Evolutionary conservation across 2,329 filamentous ascomycete genomes (phyloP), one percentile per base, ranked within the genome.

Genomic region (Eutypa lata): DNA sequence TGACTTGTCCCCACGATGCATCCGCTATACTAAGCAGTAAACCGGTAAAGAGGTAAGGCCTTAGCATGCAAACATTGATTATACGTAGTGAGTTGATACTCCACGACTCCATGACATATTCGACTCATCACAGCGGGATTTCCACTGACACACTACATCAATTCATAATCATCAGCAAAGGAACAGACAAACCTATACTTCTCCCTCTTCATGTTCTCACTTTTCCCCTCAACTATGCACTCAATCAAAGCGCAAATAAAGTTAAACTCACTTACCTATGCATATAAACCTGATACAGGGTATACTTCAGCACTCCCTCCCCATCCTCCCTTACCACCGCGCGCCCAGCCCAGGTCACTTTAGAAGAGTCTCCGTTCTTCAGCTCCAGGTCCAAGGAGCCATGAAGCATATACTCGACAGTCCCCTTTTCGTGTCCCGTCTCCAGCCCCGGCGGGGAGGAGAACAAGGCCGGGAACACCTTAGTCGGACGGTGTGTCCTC

Each of bases 391-490:
- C 56, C 5, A 68, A 59, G 10, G 57, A 54, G 21, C 69, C 69
- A 35, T 61, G 56, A 3, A 71, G 48, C 67, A 68, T 70, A 38
- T 68, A 67, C 62, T 76, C 74, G 40, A 62, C 59, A 48, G 56
- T 62, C 8, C 49, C 53, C 35, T 26, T 47, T 11, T 18, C 40
- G 19, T 45, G 50, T 7, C 38, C 50, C 40, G 60, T n/a, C 57
- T 40, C 21, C 21, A 31, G 16, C 21, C 22, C 33, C 47, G 33
- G 3, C 19, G 40, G 21, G 18, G 21, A 42, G 31, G 21, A 35
- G 51, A 76, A 75, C 3, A 54, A 54, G 1, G 65, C 74, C 18
- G 73, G 72, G 52, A 77, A 78, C 7, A 76, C 71, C 59, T 74
- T 74, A 28, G 59, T 59, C 24, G 76, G 67, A 2, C 59, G 69